Evolutionary conservation across 2,329 filamentous ascomycete genomes (phyloP).

Genomic region (Tolypocladium amazonense): DNA sequence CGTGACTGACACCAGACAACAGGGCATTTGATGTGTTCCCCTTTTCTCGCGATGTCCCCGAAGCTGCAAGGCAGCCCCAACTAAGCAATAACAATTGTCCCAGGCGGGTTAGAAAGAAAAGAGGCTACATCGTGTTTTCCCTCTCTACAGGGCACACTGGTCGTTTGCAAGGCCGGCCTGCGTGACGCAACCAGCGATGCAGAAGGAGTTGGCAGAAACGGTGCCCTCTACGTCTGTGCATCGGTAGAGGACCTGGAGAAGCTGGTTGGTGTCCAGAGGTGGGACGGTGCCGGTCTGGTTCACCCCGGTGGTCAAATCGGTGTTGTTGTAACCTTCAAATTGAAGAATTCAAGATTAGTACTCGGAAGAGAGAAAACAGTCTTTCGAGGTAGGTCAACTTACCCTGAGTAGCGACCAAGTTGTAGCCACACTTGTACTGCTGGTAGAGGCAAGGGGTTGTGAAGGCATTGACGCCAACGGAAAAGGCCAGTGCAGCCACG

Average conservation of each 20-base stretch:
- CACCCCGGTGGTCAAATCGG: background rate
- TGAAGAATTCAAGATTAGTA: background rate
- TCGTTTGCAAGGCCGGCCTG: background rate
- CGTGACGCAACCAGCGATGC: background rate
- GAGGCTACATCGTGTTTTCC: background rate
- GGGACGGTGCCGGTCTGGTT: background rate
- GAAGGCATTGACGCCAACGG: background rate
- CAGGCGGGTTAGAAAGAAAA: background rate
- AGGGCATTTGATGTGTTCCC: background rate
- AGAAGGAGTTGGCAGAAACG: background rate
- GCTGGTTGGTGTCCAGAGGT: background rate
- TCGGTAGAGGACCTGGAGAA: background rate
- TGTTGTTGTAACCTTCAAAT: background rate
- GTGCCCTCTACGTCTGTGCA: background rate
- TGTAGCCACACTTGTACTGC: background rate
- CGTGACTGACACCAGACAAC: background rate
- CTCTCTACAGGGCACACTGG: background rate
- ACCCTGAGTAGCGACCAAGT: background rate
- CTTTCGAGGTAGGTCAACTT: background rate
- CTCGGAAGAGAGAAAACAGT: no score
- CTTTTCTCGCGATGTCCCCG: background rate
- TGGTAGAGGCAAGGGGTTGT: background rate
- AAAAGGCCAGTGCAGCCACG: background rate
- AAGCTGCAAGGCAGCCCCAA: background rate
- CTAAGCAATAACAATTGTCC: background rate